Evolutionary conservation across 1,284 basidiomycete species (phyloP).

Genomic region (Puccinia coronata): DNA sequence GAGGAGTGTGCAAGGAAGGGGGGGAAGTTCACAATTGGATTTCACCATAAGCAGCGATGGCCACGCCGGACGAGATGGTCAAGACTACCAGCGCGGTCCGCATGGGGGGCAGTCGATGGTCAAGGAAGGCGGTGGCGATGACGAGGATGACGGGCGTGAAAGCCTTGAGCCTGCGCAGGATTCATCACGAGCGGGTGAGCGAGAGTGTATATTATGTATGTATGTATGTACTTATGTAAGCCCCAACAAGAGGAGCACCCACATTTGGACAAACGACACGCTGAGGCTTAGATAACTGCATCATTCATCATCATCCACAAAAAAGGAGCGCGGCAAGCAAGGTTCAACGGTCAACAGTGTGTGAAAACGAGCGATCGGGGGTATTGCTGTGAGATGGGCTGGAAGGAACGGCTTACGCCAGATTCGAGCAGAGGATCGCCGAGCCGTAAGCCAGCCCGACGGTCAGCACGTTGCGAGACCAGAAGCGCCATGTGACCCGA

Average conservation of each 20-base stretch:
- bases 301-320: background rate
- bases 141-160: slow-evolving; percentile 45
- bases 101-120: slow-evolving; percentile 22
- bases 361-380: too few species aligned
- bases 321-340: too few species aligned
- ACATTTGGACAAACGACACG: slow-evolving; percentile 47
- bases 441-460: slow-evolving; percentile 43
- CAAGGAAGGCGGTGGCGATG: slow-evolving; percentile 30
- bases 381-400: too few species aligned
- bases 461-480: slow-evolving; percentile 34
- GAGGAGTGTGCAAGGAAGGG: too few species aligned
- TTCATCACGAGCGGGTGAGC: too few species aligned
- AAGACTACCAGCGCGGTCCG: slow-evolving; percentile 4
- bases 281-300: slow-evolving; percentile 35
- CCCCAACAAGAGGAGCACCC: background rate
- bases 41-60: slow-evolving; percentile 45
- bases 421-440: slow-evolving; percentile 43
- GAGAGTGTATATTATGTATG: too few species aligned
- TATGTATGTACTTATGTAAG: background rate
- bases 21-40: slow-evolving; percentile 42
- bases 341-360: background rate
- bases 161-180: slow-evolving; percentile 40
- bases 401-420: slow-evolving; percentile 42
- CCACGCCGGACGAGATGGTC: slow-evolving; percentile 35
- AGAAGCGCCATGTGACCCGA: slow-evolving; percentile 27